A percentile compares a stretch with the other conserved stretches of the same genome.
These are phyloP conservation scores for Zea luxurians DNA, from an alignment of 176 grass and related monocot species.

Conservation along the genomic window DNA sequence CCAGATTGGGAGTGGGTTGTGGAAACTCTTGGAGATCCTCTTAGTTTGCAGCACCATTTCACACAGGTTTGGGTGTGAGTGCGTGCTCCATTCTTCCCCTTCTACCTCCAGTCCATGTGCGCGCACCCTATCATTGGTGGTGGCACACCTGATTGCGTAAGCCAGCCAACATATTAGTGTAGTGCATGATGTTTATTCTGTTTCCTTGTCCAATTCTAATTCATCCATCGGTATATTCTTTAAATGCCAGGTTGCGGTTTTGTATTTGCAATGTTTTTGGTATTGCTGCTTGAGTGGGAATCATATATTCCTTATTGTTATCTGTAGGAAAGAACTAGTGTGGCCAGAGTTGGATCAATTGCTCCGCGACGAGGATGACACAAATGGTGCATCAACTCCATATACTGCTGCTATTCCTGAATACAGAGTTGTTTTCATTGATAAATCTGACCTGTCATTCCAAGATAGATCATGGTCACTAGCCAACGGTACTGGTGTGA, in stretches of 20 bases:
- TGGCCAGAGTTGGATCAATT: conserved; percentile 92
- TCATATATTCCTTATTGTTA: conserved; percentile 7
- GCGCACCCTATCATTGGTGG: too few relatives aligned
- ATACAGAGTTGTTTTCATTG: conserved; percentile 75
- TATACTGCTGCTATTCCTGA: conserved; percentile 94
- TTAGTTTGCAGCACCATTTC: too few relatives aligned
- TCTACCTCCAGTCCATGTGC: too few relatives aligned
- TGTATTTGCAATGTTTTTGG: conserved; percentile 24
- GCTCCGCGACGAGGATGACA: conserved; percentile 66
- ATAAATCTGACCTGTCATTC: conserved; percentile 47
- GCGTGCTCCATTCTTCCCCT: too few relatives aligned
- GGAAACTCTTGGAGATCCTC: too few relatives aligned
- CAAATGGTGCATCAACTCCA: conserved; percentile 68
- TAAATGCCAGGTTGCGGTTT: background rate
- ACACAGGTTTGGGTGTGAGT: too few relatives aligned
- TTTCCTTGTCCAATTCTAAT: background rate
- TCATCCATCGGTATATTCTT: background rate
- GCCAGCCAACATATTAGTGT: too few relatives aligned
- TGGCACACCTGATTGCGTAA: too few relatives aligned
- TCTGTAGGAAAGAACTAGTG: conserved; percentile 81
- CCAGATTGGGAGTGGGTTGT: too few relatives aligned
- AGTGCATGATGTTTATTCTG: too few relatives aligned
- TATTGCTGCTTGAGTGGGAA: background rate
- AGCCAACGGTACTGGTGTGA: conserved; percentile 65
- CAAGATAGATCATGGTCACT: conserved; percentile 68